Conservation (phyloP, 345 rosid species). For the Fremontodendron californicum region DNA sequence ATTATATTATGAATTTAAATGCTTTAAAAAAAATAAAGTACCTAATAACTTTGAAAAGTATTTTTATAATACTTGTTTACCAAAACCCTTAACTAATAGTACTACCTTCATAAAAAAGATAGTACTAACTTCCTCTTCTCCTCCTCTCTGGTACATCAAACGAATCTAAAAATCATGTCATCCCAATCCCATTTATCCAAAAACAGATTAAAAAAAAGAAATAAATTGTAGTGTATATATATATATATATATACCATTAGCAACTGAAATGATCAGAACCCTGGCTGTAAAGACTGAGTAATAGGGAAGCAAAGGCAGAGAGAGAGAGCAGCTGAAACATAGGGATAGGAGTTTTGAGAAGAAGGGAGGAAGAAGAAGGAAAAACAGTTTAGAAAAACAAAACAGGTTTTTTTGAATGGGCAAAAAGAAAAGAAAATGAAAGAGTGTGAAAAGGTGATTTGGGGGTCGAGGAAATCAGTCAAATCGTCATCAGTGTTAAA, state of each 20-base stretch:
- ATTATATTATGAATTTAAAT: no score
- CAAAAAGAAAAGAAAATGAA: background rate
- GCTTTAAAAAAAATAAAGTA: no score
- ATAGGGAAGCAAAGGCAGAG: background rate
- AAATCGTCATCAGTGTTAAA: background rate
- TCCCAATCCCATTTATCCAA: no score
- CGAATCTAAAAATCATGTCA: background rate
- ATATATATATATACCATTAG: no score
- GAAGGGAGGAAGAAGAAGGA: no score
- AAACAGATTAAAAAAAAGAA: no score
- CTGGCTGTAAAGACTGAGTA: background rate
- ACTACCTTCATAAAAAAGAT: no score
- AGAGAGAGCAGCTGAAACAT: background rate
- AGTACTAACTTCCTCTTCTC: no score
- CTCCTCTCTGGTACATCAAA: background rate
- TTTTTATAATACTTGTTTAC: no score
- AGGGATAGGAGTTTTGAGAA: background rate
- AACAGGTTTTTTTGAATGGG: background rate
- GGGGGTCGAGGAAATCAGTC: background rate
- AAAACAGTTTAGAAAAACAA: background rate
- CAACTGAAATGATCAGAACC: background rate
- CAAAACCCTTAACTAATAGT: no score
- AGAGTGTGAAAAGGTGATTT: conserved; percentile 1
- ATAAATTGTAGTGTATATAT: no score
- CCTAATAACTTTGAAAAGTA: no score